Evolutionary conservation across 2,329 filamentous ascomycete species (phyloP), one percentile per base, ranked within the genome.

Genomic region (Stagonosporopsis rhizophila): DNA sequence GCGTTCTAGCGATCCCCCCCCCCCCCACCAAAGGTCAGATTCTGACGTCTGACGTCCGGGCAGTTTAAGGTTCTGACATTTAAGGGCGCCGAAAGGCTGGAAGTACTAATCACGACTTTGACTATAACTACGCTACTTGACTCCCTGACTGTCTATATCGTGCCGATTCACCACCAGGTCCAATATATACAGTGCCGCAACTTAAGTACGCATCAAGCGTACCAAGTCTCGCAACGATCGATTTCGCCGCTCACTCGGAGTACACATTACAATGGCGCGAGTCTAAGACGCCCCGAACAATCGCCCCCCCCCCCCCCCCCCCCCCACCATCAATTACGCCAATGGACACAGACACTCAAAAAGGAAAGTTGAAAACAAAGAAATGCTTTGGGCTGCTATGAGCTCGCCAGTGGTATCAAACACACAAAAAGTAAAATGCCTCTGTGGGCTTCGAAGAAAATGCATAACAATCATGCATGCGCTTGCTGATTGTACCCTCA

Each of bases 331-430:
- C 53, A 23, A 52, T 53, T 53, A 49, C 48, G 38, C 48, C 49
- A 51, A 40, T 34, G 23, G 47, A 41, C 30, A 37, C 47, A n/a
- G n/a, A 32, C 40, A 57, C 44, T 57, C 45, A 42, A n/a, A 38
- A 49, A 60, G 28, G 44, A 56, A 52, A 54, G 20, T 34, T 42
- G 45, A 46, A 37, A 52, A 27, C 46, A 34, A 60, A 47, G 44
- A 51, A 53, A 59, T 56, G 44, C 42, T 46, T 59, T 37, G 48
- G 53, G 57, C 57, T 60, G 49, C 52, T 40, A 28, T 44, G 37
- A 44, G 53, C 57, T 45, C 40, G 53, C 57, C 53, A 40, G 57
- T 60, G 57, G 57, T 60, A 60, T 60, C 57, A 57, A 59, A 53
- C 48, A 53, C 48, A 57, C 57, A 49, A 35, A 50, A 56, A 50